phyloP scores from a whole-genome alignment of 805 yeast genomes.

The Diddensiella caesifluorescens region DNA sequence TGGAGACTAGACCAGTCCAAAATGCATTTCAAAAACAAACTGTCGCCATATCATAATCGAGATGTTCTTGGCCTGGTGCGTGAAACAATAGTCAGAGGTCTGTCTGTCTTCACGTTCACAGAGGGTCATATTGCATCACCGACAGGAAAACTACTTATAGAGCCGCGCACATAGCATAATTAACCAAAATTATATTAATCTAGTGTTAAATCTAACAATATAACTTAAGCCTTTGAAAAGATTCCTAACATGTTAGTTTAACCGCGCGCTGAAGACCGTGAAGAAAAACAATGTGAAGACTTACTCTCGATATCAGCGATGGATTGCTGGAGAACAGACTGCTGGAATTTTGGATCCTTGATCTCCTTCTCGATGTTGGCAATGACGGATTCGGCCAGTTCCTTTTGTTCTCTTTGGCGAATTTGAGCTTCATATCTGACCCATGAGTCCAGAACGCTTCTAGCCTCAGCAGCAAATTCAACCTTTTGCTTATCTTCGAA shows the following conservation, averaged over 20 bases:
- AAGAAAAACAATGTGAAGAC: background rate
- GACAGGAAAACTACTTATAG: conserved; percentile 10
- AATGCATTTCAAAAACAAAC: conserved; percentile 69
- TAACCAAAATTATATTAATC: background rate
- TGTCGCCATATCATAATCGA: conserved; percentile 80
- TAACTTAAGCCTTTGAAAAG: background rate
- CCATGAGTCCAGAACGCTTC: conserved; percentile 96
- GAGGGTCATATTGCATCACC: conserved; percentile 7
- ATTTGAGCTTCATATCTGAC: conserved; percentile 96
- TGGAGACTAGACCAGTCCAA: conserved; percentile 37
- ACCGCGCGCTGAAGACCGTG: no score
- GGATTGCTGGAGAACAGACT: conserved; percentile 82
- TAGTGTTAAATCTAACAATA: background rate
- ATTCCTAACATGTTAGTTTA: background rate
- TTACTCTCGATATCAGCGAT: conserved; percentile 78
- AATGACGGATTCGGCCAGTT: conserved; percentile 79
- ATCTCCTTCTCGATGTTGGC: conserved; percentile 83
- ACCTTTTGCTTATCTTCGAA: conserved; percentile 91
- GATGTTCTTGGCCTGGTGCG: conserved; percentile 65
- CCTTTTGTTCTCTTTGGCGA: conserved; percentile 93
- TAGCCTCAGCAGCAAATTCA: conserved; percentile 84
- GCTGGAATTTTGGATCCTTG: conserved; percentile 87
- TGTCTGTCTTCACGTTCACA: conserved; percentile 43
- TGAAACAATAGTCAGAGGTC: conserved; percentile 77
- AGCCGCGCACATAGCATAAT: background rate